These are phyloP conservation scores for Hypoxylon intermedium DNA, from an alignment of 495 filamentous ascomycete species.

Conservation along the genomic window DNA sequence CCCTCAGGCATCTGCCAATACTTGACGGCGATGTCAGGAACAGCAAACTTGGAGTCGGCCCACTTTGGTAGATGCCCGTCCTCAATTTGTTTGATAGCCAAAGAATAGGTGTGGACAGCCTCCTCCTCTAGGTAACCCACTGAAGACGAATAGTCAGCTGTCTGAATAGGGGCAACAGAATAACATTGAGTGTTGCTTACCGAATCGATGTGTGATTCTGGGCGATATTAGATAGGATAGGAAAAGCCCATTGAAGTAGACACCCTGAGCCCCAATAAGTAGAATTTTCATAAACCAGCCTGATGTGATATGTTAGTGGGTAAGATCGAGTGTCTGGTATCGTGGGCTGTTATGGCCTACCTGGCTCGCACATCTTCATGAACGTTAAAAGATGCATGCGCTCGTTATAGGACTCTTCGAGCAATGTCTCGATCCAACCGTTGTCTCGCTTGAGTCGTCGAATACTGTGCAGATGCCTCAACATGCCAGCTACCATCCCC, in stretches of 20 bases:
- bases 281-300: slow-evolving; percentile 85
- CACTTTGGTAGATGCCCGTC: slow-evolving; percentile 82
- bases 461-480: slow-evolving; percentile 84
- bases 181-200: slow-evolving; percentile 64
- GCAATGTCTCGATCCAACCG: slow-evolving; percentile 95
- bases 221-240: slow-evolving; percentile 87
- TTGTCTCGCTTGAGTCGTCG: slow-evolving; percentile 89
- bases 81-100: slow-evolving; percentile 85
- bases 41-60: slow-evolving; percentile 68
- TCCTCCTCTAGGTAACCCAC: slow-evolving; percentile 98
- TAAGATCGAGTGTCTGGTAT: slow-evolving; percentile 67
- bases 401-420: slow-evolving; percentile 96
- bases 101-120: slow-evolving; percentile 92
- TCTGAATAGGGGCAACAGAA: slow-evolving; percentile 72
- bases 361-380: slow-evolving; percentile 89
- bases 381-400: slow-evolving; percentile 96
- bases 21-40: slow-evolving; percentile 84
- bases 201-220: slow-evolving; percentile 87
- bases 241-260: slow-evolving; percentile 97
- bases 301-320: slow-evolving; percentile 55
- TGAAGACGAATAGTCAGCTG: slow-evolving; percentile 72
- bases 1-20: slow-evolving; percentile 96
- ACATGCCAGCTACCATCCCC: slow-evolving; percentile 95
- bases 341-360: slow-evolving; percentile 36
- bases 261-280: slow-evolving; percentile 79